phyloP scores from a whole-genome alignment of 2,329 filamentous ascomycete genomes.

The Penicillium concentricum region DNA sequence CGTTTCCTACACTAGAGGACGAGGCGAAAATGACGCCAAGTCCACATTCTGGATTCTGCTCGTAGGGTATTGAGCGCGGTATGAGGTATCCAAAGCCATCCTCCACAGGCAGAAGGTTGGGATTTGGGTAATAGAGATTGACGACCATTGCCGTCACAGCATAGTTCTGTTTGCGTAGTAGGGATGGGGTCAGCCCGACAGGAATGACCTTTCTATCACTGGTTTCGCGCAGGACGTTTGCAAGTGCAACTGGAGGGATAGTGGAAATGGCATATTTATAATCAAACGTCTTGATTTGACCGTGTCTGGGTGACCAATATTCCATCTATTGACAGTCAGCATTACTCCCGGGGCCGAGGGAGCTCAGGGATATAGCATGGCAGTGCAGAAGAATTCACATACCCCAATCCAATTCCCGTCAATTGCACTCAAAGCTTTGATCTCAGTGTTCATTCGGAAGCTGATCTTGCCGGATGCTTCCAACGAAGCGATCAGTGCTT shows the following conservation, averaged over 20 bases:
- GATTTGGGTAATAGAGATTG: constrained; percentile 76
- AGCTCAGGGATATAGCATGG: not conserved
- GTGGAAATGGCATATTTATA: constrained; percentile 38
- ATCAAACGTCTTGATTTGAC: not conserved
- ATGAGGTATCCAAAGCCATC: constrained; percentile 88
- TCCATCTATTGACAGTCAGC: constrained; percentile 20
- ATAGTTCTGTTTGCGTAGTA: constrained; percentile 46
- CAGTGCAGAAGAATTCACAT: not conserved
- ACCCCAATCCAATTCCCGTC: not conserved
- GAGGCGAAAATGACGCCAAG: constrained; percentile 93
- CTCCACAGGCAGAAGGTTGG: constrained; percentile 61
- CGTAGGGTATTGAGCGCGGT: constrained; percentile 67
- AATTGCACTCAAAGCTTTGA: constrained; percentile 36
- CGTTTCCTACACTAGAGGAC: constrained; percentile 57
- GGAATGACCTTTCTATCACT: constrained; percentile 10
- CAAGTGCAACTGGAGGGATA: constrained; percentile 29
- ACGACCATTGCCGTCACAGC: constrained; percentile 86
- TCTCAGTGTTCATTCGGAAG: constrained; percentile 52
- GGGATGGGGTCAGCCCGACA: not conserved
- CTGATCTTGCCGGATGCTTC: constrained; percentile 57
- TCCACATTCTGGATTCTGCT: constrained; percentile 76
- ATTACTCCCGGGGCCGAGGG: not conserved
- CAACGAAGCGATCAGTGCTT: constrained; percentile 55
- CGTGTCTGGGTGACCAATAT: not conserved
- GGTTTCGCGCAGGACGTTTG: constrained; percentile 20